These are phyloP conservation scores for Wickerhamomyces ciferrii DNA, from an alignment of 805 yeast genomes.

Conservation along the genomic window DNA sequence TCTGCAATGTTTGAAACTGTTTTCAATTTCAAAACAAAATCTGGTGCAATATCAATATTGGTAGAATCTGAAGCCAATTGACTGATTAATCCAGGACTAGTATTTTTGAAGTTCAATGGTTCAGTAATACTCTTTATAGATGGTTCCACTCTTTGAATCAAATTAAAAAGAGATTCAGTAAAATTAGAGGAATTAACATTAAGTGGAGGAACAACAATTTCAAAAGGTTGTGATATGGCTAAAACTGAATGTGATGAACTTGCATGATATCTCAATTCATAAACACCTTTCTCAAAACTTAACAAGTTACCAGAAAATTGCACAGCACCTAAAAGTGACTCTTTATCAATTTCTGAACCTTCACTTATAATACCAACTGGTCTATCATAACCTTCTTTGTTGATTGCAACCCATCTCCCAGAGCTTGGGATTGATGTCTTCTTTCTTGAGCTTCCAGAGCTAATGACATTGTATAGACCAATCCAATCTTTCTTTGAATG, in stretches of 20 bases:
- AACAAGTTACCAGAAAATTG: conserved; percentile 43
- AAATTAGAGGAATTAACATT: conserved; percentile 23
- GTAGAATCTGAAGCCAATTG: conserved; percentile 26
- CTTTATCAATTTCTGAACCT: conserved; percentile 8
- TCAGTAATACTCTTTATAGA: conserved; percentile 14
- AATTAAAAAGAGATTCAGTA: conserved; percentile 24
- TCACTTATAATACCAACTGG: conserved; percentile 6
- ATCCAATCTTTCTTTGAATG: conserved; percentile 64
- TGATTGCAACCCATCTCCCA: conserved; percentile 59
- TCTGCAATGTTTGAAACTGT: conserved; percentile 12
- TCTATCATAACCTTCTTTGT: conserved; percentile 27
- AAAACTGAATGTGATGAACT: conserved; percentile 67
- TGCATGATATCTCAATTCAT: conserved; percentile 69
- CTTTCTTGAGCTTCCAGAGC: conserved; percentile 49
- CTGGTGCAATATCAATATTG: conserved; percentile 29
- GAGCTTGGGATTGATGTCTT: conserved; percentile 56
- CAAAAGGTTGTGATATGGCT: conserved; percentile 60
- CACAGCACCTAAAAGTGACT: conserved; percentile 36
- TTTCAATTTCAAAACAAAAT: conserved; percentile 18
- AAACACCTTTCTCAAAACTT: conserved; percentile 64
- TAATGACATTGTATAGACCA: conserved; percentile 63
- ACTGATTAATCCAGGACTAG: conserved; percentile 20
- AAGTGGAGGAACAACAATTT: conserved; percentile 40
- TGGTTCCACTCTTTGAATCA: conserved; percentile 16
- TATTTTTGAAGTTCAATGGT: conserved; percentile 19